phyloP scores from a whole-genome alignment of 1,284 basidiomycete species.

The Fomitiporia mediterranea region DNA sequence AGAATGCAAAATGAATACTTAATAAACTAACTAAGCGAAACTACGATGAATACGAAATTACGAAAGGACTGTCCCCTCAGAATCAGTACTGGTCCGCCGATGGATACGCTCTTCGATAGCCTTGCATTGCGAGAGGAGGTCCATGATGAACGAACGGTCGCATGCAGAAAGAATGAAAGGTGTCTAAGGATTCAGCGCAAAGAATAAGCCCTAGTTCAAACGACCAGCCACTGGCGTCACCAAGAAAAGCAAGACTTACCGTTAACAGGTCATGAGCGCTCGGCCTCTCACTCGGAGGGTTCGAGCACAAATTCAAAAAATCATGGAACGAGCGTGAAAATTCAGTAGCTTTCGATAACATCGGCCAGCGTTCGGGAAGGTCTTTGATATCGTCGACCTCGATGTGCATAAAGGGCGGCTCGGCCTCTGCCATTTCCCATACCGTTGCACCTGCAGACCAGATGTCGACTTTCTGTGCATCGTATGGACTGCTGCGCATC shows the following conservation, averaged over 20 bases:
- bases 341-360: constrained; percentile 49
- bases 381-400: constrained; percentile 44
- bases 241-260: constrained; percentile 37
- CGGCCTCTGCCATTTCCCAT: constrained; percentile 73
- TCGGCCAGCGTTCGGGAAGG: constrained; percentile 59
- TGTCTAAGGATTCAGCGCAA: constrained; percentile 35
- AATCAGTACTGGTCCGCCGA: constrained; percentile 34
- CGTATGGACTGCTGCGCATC: constrained; percentile 52
- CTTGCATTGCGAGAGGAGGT: constrained; percentile 62
- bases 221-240: neutral
- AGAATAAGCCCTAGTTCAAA: neutral
- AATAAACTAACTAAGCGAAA: neutral
- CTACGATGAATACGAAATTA: constrained; percentile 26
- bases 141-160: constrained; percentile 58
- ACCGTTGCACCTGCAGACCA: constrained; percentile 80
- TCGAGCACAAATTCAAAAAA: constrained; percentile 64
- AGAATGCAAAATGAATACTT: neutral
- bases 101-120: constrained; percentile 56
- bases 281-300: constrained; percentile 53
- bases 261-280: constrained; percentile 52
- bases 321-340: constrained; percentile 70
- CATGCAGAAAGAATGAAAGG: constrained; percentile 64
- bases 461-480: constrained; percentile 69
- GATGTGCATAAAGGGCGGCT: constrained; percentile 57
- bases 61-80: constrained; percentile 33